Base-by-base conservation (phyloP, 352 stramenopile species). In the Pilasporangium apinafurcum region DNA sequence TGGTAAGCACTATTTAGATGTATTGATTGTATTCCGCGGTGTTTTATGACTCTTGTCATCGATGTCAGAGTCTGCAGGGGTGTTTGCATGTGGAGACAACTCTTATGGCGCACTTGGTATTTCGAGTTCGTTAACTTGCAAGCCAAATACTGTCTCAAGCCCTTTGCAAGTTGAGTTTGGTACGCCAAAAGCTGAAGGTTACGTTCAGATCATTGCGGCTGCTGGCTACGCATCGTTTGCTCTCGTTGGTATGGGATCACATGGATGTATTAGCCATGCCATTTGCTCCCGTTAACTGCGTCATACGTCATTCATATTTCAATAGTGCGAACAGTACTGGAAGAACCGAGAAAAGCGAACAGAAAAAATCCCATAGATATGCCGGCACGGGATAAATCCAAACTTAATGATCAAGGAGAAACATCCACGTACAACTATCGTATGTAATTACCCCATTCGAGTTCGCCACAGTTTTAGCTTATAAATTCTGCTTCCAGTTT, bases 71-170 rank as follows among this genome's bases (percentile, higher is more conserved):
- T 87, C 75, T n/a, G 59, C 57, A 16, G 48, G 44, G 5, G 62
- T 87, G 28, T 91, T 91, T 55, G 67, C 67, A 2, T 85, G 66
- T 48, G 79, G 79, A 8, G 79, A 91, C 47, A 88, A 87, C 37
- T 64, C 63, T 10, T 70, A 79, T 34, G 66, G 69, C 5, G 71
- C 77, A 4, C 49, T 90, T 9, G 73, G 72, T 6, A 29, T 44
- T 18, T 10, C 38, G 5, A 17, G 34, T 2, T 27, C 20, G 1
- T 39, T 56, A 16, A 35, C 12, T 2, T 33, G 42, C 35, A 17
- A 53, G 21, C 75, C 63, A 41, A 50, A 36, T 3, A 74, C n/a
- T n/a, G n/a, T n/a, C n/a, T n/a, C n/a, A n/a, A n/a, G n/a, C n/a
- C n/a, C n/a, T n/a, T n/a, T n/a, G n/a, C n/a, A 55, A 45, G 66